These are phyloP conservation scores for Euphorbia peplus DNA, from an alignment of 345 rosid species.

Conservation along the genomic window DNA sequence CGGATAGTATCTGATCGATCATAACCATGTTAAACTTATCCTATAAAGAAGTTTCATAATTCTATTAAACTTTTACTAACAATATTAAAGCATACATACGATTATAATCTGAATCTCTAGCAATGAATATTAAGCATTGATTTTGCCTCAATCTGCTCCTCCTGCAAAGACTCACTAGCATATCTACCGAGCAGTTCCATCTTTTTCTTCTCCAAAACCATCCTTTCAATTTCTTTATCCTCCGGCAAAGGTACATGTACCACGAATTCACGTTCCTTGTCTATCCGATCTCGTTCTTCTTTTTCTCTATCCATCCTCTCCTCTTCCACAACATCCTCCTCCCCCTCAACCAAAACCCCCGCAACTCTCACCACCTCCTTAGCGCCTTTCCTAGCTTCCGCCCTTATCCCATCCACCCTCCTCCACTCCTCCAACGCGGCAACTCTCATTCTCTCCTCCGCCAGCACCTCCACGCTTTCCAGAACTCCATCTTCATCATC, in stretches of 20 bases:
- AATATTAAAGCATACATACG: background rate
- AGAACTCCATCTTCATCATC: constrained; percentile 90
- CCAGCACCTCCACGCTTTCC: constrained; percentile 65
- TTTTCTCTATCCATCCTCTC: constrained; percentile 50
- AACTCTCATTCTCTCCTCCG: constrained; percentile 55
- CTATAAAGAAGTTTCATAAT: too few species aligned
- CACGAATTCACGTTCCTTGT: constrained; percentile 75
- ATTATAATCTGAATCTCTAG: constrained; percentile 33
- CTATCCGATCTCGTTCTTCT: constrained; percentile 45
- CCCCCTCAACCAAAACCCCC: constrained; percentile 83
- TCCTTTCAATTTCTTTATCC: constrained; percentile 92
- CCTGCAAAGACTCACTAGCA: constrained; percentile 65
- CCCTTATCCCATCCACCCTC: constrained; percentile 76
- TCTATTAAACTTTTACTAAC: too few species aligned
- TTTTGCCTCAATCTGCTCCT: constrained; percentile 83
- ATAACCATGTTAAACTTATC: too few species aligned
- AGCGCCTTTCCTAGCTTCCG: constrained; percentile 76
- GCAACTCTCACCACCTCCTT: constrained; percentile 71
- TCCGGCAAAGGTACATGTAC: too few species aligned
- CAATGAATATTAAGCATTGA: constrained; percentile 82
- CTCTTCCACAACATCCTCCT: constrained; percentile 74
- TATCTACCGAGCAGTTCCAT: constrained; percentile 68
- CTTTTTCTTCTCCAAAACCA: constrained; percentile 94
- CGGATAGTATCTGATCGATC: too few species aligned
- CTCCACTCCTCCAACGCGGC: constrained; percentile 64